Conservation (phyloP, 163 green algal genomes). For the Prototheca stagnorum region DNA sequence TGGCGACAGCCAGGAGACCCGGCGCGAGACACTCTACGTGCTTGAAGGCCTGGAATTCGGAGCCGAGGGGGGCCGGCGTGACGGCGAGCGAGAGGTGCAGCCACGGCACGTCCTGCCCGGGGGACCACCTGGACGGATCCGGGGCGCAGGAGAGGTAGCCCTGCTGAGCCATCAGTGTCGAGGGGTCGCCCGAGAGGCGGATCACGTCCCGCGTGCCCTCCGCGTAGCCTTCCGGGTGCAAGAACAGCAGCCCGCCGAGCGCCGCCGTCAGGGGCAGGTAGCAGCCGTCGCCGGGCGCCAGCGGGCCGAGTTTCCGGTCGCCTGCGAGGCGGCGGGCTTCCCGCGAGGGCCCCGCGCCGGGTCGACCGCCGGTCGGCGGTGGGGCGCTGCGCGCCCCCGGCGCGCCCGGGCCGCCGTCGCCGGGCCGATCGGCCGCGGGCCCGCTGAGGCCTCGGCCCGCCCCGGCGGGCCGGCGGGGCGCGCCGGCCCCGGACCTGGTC, state of each 20-base stretch:
- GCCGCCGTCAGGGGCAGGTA: conserved; percentile 59
- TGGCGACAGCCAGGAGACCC: conserved; percentile 36
- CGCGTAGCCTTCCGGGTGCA: conserved; percentile 34
- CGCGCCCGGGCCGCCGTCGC: background rate
- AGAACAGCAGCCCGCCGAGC: conserved; percentile 48
- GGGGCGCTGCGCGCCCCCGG: too few relatives aligned
- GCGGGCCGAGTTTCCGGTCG: conserved; percentile 12
- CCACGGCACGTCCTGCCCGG: conserved; percentile 4
- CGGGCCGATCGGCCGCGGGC: background rate
- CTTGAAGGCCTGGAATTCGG: conserved; percentile 53
- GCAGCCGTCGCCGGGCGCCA: conserved; percentile 20
- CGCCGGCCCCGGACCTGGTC: background rate
- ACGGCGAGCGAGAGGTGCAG: conserved; percentile 20
- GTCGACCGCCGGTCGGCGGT: too few relatives aligned
- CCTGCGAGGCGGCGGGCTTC: conserved; percentile 4
- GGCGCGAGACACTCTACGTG: conserved; percentile 41
- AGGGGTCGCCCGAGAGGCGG: conserved; percentile 29
- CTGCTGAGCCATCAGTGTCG: conserved; percentile 16
- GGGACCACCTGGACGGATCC: too few relatives aligned
- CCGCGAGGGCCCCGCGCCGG: background rate
- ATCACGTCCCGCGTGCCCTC: conserved; percentile 54
- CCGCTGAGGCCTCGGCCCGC: too few relatives aligned
- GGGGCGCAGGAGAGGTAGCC: conserved; percentile 50
- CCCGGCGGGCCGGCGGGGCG: too few relatives aligned
- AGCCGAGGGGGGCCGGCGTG: conserved; percentile 27